Percentiles rank a stretch among this genome's conserved stretches.
Conservation (phyloP, 106 monocot genomes). For the Posidonia australis region DNA sequence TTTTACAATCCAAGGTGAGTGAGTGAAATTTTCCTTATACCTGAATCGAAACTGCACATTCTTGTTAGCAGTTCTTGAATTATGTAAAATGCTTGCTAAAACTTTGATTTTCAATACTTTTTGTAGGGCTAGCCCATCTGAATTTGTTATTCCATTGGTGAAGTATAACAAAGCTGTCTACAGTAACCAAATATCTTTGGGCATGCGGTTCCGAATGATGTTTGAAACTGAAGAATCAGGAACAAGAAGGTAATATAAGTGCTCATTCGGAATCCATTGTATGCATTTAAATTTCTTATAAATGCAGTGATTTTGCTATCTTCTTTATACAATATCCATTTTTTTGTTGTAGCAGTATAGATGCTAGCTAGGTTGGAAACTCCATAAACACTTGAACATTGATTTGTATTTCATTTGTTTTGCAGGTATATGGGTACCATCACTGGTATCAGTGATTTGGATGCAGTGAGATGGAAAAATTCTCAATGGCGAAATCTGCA, state of each 20-base stretch:
- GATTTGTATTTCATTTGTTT: neutral
- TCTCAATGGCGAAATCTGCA: slow-evolving; percentile 96
- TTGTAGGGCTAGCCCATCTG: slow-evolving; percentile 61
- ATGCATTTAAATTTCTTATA: no score
- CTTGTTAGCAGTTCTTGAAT: neutral
- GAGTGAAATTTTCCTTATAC: neutral
- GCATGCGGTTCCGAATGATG: slow-evolving; percentile 88
- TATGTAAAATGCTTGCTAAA: neutral
- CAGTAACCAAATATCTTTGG: slow-evolving; percentile 52
- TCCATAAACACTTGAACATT: no score
- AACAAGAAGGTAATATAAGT: slow-evolving; percentile 56
- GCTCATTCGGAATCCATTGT: no score
- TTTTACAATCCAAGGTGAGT: slow-evolving; percentile 77
- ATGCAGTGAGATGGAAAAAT: slow-evolving; percentile 89
- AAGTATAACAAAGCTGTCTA: slow-evolving; percentile 78
- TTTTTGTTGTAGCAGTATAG: no score
- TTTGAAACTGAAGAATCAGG: slow-evolving; percentile 93
- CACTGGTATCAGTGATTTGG: slow-evolving; percentile 84
- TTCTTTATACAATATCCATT: no score
- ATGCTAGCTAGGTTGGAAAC: no score
- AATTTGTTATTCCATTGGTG: slow-evolving; percentile 74
- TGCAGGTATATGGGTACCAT: slow-evolving; percentile 95
- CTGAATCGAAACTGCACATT: neutral
- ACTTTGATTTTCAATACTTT: neutral
- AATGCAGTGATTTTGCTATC: no score